A percentile compares a stretch with the other conserved stretches of the same genome.
Evolutionary conservation across 1,284 basidiomycete genomes (phyloP).

Genomic region (Rhodotorula sp.): DNA sequence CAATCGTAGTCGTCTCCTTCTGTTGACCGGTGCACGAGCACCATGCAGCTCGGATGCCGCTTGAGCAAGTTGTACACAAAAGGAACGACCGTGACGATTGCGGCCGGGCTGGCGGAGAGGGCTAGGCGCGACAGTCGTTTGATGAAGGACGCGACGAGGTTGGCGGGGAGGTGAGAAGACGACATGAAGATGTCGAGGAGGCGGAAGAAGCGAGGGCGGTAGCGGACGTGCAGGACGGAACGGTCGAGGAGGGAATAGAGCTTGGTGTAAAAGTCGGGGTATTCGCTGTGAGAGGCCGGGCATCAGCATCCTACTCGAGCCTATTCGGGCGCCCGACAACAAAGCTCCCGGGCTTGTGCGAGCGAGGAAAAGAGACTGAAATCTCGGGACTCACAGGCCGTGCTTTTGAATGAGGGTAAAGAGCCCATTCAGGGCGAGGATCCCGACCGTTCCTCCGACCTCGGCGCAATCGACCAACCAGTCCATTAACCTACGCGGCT

Average conservation of each 20-base stretch:
- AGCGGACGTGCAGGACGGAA: constrained; percentile 83
- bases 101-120: constrained; percentile 81
- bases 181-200: constrained; percentile 84
- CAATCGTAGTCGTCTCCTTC: constrained; percentile 49
- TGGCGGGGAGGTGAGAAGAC: constrained; percentile 83
- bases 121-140: constrained; percentile 85
- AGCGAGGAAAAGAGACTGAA: background rate
- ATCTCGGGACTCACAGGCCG: constrained; percentile 67
- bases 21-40: constrained; percentile 71
- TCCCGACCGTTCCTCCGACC: constrained; percentile 77
- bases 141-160: constrained; percentile 87
- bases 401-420: constrained; percentile 90
- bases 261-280: constrained; percentile 92
- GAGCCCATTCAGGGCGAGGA: constrained; percentile 86
- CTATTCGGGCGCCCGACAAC: background rate
- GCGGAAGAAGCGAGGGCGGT: constrained; percentile 92
- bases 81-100: constrained; percentile 83
- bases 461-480: constrained; percentile 89
- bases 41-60: constrained; percentile 84
- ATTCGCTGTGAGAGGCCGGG: constrained; percentile 63
- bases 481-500: constrained; percentile 77
- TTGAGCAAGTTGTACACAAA: constrained; percentile 95
- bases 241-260: constrained; percentile 85
- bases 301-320: too few species aligned
- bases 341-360: background rate